Conservation (phyloP, 305 asterid genomes). For the Caryopteris hybrid region DNA sequence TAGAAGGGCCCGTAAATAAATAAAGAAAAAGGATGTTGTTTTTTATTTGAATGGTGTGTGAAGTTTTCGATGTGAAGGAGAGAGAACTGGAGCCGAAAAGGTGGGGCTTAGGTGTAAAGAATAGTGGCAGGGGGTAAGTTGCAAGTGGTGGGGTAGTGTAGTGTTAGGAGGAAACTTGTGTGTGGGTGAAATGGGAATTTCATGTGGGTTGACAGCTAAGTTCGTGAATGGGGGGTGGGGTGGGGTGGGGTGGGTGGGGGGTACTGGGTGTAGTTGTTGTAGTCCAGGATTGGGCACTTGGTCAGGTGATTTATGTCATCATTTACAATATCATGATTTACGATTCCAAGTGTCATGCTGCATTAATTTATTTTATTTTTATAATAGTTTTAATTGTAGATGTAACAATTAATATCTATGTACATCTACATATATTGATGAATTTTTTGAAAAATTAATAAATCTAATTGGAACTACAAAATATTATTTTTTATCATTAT, state of each 20-base stretch:
- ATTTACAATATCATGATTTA: background rate
- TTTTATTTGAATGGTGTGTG: background rate
- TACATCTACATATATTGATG: too few species aligned
- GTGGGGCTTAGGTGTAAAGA: conserved; percentile 23
- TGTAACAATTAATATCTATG: too few species aligned
- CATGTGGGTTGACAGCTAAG: conserved; percentile 22
- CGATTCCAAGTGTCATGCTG: background rate
- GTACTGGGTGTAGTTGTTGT: too few species aligned
- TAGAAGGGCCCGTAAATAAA: background rate
- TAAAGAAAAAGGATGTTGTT: background rate
- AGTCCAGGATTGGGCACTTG: conserved; percentile 13
- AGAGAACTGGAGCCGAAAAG: background rate
- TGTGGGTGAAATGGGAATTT: conserved; percentile 13
- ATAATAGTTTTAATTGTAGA: too few species aligned
- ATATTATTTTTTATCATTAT: too few species aligned
- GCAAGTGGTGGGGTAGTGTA: conserved; percentile 11
- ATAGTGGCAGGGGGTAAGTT: conserved; percentile 1
- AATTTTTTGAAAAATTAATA: too few species aligned
- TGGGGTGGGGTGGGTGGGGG: background rate
- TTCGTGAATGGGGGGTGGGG: background rate
- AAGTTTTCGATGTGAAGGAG: background rate
- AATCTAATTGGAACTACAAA: too few species aligned
- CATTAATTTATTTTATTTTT: too few species aligned
- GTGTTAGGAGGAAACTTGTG: conserved; percentile 1
- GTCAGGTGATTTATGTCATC: conserved; percentile 18